Percentiles rank a stretch among this genome's conserved stretches.
phyloP scores from a whole-genome alignment of 2,329 filamentous ascomycete genomes.

The Exophiala mesophila region DNA sequence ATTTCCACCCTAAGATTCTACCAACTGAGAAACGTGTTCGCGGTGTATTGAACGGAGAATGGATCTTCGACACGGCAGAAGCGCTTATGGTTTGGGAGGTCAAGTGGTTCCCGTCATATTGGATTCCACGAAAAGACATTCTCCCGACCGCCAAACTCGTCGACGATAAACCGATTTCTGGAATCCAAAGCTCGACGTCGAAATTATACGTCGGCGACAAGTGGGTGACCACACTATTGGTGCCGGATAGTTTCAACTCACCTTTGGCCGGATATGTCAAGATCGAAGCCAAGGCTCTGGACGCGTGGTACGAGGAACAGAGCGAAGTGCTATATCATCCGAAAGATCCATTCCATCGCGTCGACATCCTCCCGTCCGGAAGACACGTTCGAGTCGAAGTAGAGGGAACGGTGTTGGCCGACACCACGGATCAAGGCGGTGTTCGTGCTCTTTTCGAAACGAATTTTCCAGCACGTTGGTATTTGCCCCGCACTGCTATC shows the following conservation, averaged over 20 bases:
- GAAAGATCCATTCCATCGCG: slow-evolving; percentile 26
- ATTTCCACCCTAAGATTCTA: slow-evolving; percentile 21
- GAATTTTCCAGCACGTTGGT: slow-evolving; percentile 25
- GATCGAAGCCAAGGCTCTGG: slow-evolving; percentile 25
- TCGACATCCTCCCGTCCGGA: slow-evolving; percentile 24
- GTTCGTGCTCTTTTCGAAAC: slow-evolving; percentile 27
- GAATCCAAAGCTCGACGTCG: slow-evolving; percentile 19
- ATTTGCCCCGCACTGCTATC: slow-evolving; percentile 25
- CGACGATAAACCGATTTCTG: slow-evolving; percentile 23
- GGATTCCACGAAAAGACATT: slow-evolving; percentile 22
- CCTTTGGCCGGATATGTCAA: slow-evolving; percentile 25
- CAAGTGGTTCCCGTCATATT: slow-evolving; percentile 24
- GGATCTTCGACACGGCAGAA: slow-evolving; percentile 25
- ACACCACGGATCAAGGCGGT: slow-evolving; percentile 24
- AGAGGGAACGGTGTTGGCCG: slow-evolving; percentile 22
- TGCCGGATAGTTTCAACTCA: slow-evolving; percentile 21
- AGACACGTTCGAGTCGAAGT: slow-evolving; percentile 24
- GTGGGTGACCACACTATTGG: slow-evolving; percentile 15
- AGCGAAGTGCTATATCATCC: slow-evolving; percentile 22
- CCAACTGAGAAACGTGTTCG: slow-evolving; percentile 24
- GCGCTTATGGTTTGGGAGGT: slow-evolving; percentile 27
- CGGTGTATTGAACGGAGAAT: slow-evolving; percentile 23
- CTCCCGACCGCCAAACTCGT: slow-evolving; percentile 21
- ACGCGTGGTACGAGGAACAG: slow-evolving; percentile 27
- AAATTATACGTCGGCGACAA: slow-evolving; percentile 17